Evolutionary conservation across 768 basidiomycete species (phyloP), one percentile per base, ranked within the genome.

Genomic region (Leccinum pellstonianum): DNA sequence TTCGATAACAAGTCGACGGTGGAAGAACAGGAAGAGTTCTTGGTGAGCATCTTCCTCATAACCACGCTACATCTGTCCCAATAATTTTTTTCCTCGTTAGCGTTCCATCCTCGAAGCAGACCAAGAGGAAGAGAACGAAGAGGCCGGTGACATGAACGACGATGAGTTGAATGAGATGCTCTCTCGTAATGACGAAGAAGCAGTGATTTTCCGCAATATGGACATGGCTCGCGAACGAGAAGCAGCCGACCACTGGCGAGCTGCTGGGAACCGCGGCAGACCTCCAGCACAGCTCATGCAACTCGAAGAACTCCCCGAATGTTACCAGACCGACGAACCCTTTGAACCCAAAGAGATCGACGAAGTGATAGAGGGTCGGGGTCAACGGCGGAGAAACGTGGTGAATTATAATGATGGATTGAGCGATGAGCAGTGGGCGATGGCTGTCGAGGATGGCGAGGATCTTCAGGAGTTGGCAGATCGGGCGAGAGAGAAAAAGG

Each of bases 1-100:
- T 98, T 98, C 77, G 97, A 99, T 73, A 96, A 98, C 77, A 96
- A 96, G 77, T 96, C 95, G 21, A 96, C 95, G 4, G 91, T 94
- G 64, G 95, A 96, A 72, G 97, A 99, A 73, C 95, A 97, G 66
- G 96, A 99, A 73, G 93, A 94, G 70, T 90, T 96, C 64, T 76
- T 98, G 77, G 92, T 93, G 67, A 65, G 88, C 14, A 58, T 47
- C 49, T 27, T 12, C 55, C 33, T 27, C 10, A 52, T 27, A 48
- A 41, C 14, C 5, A 4, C 11, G 17, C 15, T 29, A 29, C 29
- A 50, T 48, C 27, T n/a, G 4, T 46, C 46, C 53, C 49, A 53
- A 41, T 51, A 65, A 23, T 23, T 51, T 35, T 51, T 29, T 71
- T 59, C 55, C 56, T 54, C 37, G 50, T 35, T 66, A 93, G 93